phyloP scores from a whole-genome alignment of 768 basidiomycete genomes.

The Albatrellus ellisii region DNA sequence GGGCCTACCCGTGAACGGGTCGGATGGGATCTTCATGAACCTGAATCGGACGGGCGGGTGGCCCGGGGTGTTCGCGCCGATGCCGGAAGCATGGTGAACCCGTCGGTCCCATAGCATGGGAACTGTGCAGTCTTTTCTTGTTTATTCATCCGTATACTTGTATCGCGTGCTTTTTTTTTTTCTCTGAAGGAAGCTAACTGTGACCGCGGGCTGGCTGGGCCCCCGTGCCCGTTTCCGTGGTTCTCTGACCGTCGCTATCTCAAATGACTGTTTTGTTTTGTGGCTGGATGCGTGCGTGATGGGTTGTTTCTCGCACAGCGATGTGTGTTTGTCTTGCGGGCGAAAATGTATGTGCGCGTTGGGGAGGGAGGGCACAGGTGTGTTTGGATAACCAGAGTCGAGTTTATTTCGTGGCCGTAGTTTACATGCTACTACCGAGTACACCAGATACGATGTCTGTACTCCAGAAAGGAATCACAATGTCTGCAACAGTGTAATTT shows the following conservation, averaged over 20 bases:
- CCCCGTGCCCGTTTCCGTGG: neutral
- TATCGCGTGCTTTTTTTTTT: neutral
- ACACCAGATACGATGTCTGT: neutral
- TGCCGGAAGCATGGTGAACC: slow-evolving; percentile 76
- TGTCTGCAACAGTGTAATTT: neutral
- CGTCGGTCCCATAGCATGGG: neutral
- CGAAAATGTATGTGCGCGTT: too few species aligned
- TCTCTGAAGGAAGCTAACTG: neutral
- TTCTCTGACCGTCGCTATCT: neutral
- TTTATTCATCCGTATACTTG: neutral
- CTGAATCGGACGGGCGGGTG: slow-evolving; percentile 60
- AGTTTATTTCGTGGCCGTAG: too few species aligned
- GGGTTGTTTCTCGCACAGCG: too few species aligned
- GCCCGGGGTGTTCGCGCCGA: slow-evolving; percentile 59
- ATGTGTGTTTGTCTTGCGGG: too few species aligned
- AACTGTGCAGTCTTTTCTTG: too few species aligned
- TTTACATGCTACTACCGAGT: too few species aligned
- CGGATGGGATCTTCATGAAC: slow-evolving; percentile 81
- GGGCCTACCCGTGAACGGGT: slow-evolving; percentile 83
- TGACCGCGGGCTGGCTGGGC: neutral
- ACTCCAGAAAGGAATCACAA: neutral
- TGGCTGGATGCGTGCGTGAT: neutral
- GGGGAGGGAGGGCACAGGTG: too few species aligned
- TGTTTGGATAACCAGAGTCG: too few species aligned
- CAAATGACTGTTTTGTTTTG: neutral